Evolutionary conservation across 2,329 filamentous ascomycete genomes (phyloP).

Genomic region (Colletotrichum liaoningense): DNA sequence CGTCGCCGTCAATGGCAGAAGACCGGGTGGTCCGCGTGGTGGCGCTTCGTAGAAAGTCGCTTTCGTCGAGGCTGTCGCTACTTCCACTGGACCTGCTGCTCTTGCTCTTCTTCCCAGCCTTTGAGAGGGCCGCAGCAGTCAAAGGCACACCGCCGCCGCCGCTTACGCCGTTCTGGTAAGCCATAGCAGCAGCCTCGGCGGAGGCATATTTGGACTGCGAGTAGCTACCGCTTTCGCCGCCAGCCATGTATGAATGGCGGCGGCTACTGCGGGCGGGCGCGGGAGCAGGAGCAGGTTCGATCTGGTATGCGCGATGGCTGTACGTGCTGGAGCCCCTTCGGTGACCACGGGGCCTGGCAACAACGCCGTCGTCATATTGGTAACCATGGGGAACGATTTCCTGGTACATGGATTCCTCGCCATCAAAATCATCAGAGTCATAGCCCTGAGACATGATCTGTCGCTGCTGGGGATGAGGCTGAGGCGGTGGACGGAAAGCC

Average conservation of each 20-base stretch:
- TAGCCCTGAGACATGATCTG: conserved; percentile 43
- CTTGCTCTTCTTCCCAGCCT: conserved; percentile 56
- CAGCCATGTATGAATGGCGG: conserved; percentile 55
- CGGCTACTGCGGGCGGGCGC: conserved; percentile 41
- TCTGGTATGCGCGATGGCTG: conserved; percentile 51
- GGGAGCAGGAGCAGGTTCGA: conserved; percentile 49
- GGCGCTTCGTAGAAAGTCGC: conserved; percentile 70
- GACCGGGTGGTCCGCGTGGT: conserved; percentile 71
- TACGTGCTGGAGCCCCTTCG: conserved; percentile 49
- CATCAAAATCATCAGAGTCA: conserved; percentile 52
- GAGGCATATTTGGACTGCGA: conserved; percentile 55
- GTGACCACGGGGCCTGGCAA: conserved; percentile 46
- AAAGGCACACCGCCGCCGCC: conserved; percentile 59
- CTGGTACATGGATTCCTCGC: conserved; percentile 50
- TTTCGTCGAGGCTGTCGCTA: conserved; percentile 71
- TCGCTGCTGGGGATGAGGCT: conserved; percentile 41
- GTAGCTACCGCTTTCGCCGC: conserved; percentile 48
- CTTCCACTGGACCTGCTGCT: conserved; percentile 69
- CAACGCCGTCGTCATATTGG: conserved; percentile 46
- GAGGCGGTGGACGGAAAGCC: conserved; percentile 43
- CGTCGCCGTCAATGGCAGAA: conserved; percentile 58
- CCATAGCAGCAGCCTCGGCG: conserved; percentile 55
- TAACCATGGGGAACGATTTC: conserved; percentile 50
- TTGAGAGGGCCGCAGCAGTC: conserved; percentile 67
- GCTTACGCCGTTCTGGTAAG: conserved; percentile 65